A percentile compares a stretch with the other conserved stretches of the same genome.
These are phyloP conservation scores for Yamadazyma sp. DNA, from an alignment of 805 yeast species.

Conservation along the genomic window DNA sequence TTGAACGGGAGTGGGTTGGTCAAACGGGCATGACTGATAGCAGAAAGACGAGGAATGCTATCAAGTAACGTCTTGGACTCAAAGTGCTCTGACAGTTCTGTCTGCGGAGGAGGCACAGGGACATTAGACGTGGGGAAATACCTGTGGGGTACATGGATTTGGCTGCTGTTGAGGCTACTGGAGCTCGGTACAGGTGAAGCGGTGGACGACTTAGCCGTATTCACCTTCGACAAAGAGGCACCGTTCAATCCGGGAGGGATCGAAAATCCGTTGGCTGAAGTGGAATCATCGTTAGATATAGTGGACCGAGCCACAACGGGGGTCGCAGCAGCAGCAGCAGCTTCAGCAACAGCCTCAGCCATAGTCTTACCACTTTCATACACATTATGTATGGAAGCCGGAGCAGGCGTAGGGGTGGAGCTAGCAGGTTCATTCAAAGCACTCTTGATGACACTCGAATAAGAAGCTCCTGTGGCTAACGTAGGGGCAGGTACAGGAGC, in stretches of 20 bases:
- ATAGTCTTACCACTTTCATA: conserved; percentile 15
- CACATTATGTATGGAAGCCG: conserved; percentile 7
- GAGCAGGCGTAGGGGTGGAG: conserved; percentile 3
- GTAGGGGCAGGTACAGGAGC: conserved; percentile 9
- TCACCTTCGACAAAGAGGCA: conserved; percentile 3
- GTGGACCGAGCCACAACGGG: conserved; percentile 5
- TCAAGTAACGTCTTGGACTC: conserved; percentile 14
- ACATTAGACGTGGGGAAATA: too few relatives aligned
- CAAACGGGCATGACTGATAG: conserved; percentile 43
- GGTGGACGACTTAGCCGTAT: conserved; percentile 22
- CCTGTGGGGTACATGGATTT: conserved; percentile 8
- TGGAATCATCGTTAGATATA: neutral
- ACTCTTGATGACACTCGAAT: conserved; percentile 14
- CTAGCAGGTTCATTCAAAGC: conserved; percentile 7
- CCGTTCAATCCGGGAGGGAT: conserved; percentile 22
- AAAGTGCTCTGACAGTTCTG: conserved; percentile 14
- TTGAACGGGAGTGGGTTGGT: conserved; percentile 53
- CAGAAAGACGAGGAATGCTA: conserved; percentile 19
- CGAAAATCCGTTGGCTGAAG: neutral
- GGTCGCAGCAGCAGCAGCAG: conserved; percentile 22
- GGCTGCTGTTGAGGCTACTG: conserved; percentile 14
- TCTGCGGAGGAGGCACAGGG: conserved; percentile 10
- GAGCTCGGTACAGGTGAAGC: conserved; percentile 23
- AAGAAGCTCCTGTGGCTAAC: conserved; percentile 6
- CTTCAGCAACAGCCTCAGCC: conserved; percentile 15